A percentile compares a stretch with the other conserved stretches of the same genome.
Evolutionary conservation across 179 eudicot genomes (phyloP).

Genomic region (Drosera spatulata): DNA sequence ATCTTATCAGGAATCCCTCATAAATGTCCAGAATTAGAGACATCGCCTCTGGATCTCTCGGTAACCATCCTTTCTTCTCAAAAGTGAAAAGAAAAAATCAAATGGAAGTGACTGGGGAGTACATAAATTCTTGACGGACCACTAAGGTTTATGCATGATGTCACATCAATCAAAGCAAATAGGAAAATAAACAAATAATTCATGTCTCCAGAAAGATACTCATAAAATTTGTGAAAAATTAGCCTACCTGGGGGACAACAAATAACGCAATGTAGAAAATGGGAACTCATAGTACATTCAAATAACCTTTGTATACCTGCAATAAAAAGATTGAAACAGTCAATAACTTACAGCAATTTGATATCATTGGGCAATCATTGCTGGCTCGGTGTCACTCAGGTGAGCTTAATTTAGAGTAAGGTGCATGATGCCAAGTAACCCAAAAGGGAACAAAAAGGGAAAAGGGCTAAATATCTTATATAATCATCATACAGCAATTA

Average conservation of each 20-base stretch:
- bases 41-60: no score
- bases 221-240: not conserved
- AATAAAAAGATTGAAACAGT: slow-evolving; percentile 4
- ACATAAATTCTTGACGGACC: no score
- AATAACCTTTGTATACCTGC: slow-evolving; percentile 59
- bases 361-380: no score
- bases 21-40: no score
- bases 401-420: no score
- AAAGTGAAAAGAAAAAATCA: no score
- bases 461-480: no score
- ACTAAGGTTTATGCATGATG: not conserved
- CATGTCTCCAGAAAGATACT: not conserved
- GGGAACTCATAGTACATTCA: slow-evolving; percentile 57
- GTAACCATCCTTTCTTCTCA: no score
- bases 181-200: not conserved
- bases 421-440: no score
- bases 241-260: slow-evolving; percentile 64
- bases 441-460: no score
- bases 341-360: not conserved
- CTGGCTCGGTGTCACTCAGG: not conserved
- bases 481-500: not conserved
- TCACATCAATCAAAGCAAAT: not conserved
- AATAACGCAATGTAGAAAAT: slow-evolving; percentile 35
- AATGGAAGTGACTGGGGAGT: no score
- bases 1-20: no score